These are phyloP conservation scores for Aspergillus eucalypticola DNA, from an alignment of 2,329 filamentous ascomycete genomes.

Conservation along the genomic window DNA sequence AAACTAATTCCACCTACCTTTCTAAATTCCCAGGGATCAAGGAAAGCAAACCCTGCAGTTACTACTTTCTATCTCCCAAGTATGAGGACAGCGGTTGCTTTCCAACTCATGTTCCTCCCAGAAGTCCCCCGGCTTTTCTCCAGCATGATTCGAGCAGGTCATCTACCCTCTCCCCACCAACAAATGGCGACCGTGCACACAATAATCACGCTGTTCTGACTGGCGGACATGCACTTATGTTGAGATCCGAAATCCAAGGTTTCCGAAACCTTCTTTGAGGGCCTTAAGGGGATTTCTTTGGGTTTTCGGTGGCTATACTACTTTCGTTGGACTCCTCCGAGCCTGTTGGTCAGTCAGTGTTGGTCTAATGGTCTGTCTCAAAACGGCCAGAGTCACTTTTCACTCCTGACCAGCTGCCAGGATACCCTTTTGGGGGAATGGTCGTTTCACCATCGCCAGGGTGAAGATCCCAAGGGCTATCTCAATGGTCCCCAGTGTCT, in stretches of 20 bases:
- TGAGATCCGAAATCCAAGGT: neutral
- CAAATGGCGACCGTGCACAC: neutral
- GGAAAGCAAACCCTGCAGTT: neutral
- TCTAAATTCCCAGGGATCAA: neutral
- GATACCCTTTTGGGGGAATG: neutral
- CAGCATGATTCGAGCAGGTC: neutral
- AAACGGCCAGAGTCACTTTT: neutral
- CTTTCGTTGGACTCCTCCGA: neutral
- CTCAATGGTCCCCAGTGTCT: neutral
- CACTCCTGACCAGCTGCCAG: neutral
- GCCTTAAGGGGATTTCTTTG: neutral
- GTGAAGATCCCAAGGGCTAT: neutral
- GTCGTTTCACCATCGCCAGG: constrained; percentile 5
- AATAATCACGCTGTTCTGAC: neutral
- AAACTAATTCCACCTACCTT: neutral
- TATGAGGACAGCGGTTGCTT: neutral
- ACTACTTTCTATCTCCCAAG: neutral
- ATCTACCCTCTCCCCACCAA: neutral
- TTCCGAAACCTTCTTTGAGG: neutral
- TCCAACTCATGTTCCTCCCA: neutral
- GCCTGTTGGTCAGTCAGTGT: neutral
- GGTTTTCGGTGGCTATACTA: neutral
- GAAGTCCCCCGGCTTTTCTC: neutral
- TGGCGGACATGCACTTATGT: neutral
- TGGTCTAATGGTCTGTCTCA: neutral